Conservation (phyloP, 108 stramenopile genomes). For the Discostella stelligeroides region DNA sequence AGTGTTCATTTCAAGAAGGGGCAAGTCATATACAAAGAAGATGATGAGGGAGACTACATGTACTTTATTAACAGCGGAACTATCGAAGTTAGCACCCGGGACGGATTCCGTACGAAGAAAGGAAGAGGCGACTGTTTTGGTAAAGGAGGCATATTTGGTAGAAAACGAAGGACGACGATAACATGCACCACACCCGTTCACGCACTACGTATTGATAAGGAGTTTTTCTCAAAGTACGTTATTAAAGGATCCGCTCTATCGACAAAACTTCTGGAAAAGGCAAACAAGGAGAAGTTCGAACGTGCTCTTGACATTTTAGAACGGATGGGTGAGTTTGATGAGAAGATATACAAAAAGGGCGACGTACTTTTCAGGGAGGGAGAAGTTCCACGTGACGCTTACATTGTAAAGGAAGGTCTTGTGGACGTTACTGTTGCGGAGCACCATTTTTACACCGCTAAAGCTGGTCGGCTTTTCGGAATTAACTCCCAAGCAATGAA, state of each 20-base stretch:
- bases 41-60: constrained; percentile 83
- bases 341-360: constrained; percentile 39
- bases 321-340: constrained; percentile 26
- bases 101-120: constrained; percentile 50
- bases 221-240: constrained; percentile 47
- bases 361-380: constrained; percentile 39
- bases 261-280: constrained; percentile 39
- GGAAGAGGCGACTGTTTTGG: constrained; percentile 58
- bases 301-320: constrained; percentile 33
- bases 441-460: constrained; percentile 44
- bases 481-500: constrained; percentile 38
- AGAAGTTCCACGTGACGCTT: constrained; percentile 48
- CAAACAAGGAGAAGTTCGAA: constrained; percentile 44
- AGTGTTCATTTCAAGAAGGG: constrained; percentile 72
- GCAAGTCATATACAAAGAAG: constrained; percentile 79
- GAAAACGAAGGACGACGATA: constrained; percentile 36
- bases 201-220: constrained; percentile 43
- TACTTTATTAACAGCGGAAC: constrained; percentile 87
- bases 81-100: constrained; percentile 59
- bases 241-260: constrained; percentile 44
- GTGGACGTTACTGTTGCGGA: constrained; percentile 50
- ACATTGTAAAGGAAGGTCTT: constrained; percentile 61
- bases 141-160: constrained; percentile 44
- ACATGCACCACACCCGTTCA: constrained; percentile 51
- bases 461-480: constrained; percentile 41